Percentiles rank a stretch among this genome's conserved stretches.
Conservation (phyloP, 2,329 filamentous ascomycete genomes). For the Chaetomium globosum region DNA sequence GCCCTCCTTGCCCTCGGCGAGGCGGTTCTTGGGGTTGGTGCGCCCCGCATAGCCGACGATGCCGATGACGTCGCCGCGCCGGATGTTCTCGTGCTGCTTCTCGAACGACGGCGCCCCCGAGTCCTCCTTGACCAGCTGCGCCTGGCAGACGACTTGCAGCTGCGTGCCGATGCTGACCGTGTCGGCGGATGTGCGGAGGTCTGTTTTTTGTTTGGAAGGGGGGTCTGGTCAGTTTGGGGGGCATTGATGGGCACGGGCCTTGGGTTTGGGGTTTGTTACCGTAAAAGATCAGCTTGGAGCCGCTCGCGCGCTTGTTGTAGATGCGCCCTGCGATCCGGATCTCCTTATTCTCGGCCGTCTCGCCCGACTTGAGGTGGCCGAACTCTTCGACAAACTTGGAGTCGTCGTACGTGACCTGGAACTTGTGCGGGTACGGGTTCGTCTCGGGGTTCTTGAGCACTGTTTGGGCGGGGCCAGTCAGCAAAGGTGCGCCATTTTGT, state of each 20-base stretch:
- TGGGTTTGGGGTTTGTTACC: slow-evolving; percentile 51
- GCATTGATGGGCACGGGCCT: background rate
- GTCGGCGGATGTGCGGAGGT: slow-evolving; percentile 59
- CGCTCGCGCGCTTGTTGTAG: slow-evolving; percentile 81
- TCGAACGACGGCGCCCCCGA: slow-evolving; percentile 65
- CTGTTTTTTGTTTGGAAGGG: slow-evolving; percentile 20
- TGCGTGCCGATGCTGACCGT: slow-evolving; percentile 66
- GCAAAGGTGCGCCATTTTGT: slow-evolving; percentile 10
- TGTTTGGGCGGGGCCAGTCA: slow-evolving; percentile 17
- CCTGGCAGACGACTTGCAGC: slow-evolving; percentile 90
- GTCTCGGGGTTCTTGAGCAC: slow-evolving; percentile 71
- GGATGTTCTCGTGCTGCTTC: slow-evolving; percentile 84
- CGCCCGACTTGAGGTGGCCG: slow-evolving; percentile 81
- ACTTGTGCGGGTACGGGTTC: slow-evolving; percentile 92
- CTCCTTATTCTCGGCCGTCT: slow-evolving; percentile 73
- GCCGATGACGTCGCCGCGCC: slow-evolving; percentile 90
- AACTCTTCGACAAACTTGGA: slow-evolving; percentile 78
- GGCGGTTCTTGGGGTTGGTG: slow-evolving; percentile 88
- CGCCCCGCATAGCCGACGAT: slow-evolving; percentile 81
- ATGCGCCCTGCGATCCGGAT: slow-evolving; percentile 82
- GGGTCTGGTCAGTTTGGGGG: background rate
- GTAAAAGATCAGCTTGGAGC: slow-evolving; percentile 88
- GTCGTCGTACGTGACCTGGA: slow-evolving; percentile 82
- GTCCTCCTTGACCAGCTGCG: slow-evolving; percentile 71
- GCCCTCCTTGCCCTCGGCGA: slow-evolving; percentile 74